Evolutionary conservation across 1,284 basidiomycete species (phyloP).

Genomic region (Pholiota adiposa): DNA sequence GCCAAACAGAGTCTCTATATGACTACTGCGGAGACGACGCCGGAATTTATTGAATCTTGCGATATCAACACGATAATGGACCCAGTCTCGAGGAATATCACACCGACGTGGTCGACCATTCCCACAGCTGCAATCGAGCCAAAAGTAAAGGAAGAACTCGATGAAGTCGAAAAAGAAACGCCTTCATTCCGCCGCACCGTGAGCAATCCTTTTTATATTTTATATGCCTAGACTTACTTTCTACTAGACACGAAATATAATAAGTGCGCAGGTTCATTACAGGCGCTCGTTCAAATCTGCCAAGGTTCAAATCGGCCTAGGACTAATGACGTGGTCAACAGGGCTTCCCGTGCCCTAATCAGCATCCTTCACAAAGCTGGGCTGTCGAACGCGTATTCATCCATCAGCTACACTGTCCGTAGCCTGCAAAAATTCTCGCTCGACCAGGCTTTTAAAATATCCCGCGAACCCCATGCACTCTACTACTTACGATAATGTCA

Average conservation of each 20-base stretch:
- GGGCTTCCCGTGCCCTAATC: constrained; percentile 12
- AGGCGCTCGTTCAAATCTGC: constrained; percentile 11
- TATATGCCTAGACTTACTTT: not conserved
- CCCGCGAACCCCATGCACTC: constrained; percentile 20
- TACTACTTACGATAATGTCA: constrained; percentile 37
- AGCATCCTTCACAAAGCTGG: constrained; percentile 25
- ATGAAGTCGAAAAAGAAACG: too few relatives aligned
- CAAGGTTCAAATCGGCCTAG: constrained; percentile 19
- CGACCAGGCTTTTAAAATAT: constrained; percentile 12
- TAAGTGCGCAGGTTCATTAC: constrained; percentile 17
- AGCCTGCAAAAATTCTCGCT: constrained; percentile 14
- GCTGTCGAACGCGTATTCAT: constrained; percentile 26
- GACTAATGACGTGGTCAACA: constrained; percentile 18
- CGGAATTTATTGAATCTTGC: constrained; percentile 21
- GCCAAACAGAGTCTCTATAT: constrained; percentile 24
- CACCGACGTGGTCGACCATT: constrained; percentile 21
- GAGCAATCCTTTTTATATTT: not conserved
- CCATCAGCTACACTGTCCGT: constrained; percentile 21
- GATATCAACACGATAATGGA: constrained; percentile 25
- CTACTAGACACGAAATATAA: constrained; percentile 8
- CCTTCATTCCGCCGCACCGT: not conserved
- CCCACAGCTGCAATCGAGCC: constrained; percentile 24
- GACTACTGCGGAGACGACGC: constrained; percentile 18
- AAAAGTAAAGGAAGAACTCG: too few relatives aligned
- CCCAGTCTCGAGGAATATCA: constrained; percentile 5